Base-by-base conservation (phyloP, 768 basidiomycete species). In the Tylopilus vinaceipallidus region DNA sequence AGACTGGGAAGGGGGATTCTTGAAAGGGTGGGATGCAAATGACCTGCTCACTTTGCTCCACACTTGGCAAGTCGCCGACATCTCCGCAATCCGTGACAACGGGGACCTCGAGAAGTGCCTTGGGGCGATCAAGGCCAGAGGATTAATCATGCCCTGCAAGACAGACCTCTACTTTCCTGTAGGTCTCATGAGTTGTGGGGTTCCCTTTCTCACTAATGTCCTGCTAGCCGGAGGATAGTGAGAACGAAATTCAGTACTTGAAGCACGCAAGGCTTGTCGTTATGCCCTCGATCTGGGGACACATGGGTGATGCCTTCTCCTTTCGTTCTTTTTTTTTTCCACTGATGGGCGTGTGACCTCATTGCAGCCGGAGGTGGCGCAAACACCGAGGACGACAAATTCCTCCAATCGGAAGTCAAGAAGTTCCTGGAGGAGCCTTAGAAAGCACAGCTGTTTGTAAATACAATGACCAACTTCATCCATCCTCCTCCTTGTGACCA, bases 161-260 rank as follows among this genome's bases (percentile, higher is more conserved):
- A 81, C 78, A 1, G 81, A 82, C 53, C 60, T 83, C 33, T 81
- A 81, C 59, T 82, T 83, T 61, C 70, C 81, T 17, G 78, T 79
- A 47, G 35, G 55, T 48, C n/a, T 26, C 20, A 34, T 35, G 19
- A 23, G 1, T 16, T 22, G 5, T 17, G 6, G 1, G 19, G 32
- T 11, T 30, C 36, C 10, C 9, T 20, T 9, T 20, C 19, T 19
- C 17, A n/a, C 24, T 33, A 35, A 49, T 6, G 23, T 33, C 24
- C 29, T 20, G 8, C 14, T 47, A 80, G 79, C 80, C 79, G 1
- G 79, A 81, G 54, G 81, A 81, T 53, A 79, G 71, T 53, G 70
- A 75, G 55, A 62, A 63, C 22, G 80, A 83, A 55, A 65, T 80
- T 20, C 56, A 61, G 2, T 60, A 66, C 37, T 58, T 79, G 64